Percentiles rank a stretch among this genome's conserved stretches.
phyloP scores from a whole-genome alignment of 495 filamentous ascomycete species.

The Hypoxylon intermedium region DNA sequence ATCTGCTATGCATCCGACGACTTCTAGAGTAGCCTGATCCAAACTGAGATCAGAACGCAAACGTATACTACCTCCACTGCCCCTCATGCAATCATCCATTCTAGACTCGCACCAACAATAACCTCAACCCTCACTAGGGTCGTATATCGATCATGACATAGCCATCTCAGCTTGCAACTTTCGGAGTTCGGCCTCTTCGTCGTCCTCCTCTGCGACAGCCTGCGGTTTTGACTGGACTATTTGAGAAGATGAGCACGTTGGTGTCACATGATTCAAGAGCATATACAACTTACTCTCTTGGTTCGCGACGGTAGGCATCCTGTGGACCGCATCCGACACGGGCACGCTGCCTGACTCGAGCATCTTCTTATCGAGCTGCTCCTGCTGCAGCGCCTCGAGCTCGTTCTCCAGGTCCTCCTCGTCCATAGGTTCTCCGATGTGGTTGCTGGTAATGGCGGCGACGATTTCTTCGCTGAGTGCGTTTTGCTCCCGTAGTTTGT shows the following conservation, averaged over 20 bases:
- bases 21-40: conserved; percentile 16
- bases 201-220: conserved; percentile 77
- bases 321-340: conserved; percentile 71
- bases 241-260: conserved; percentile 37
- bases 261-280: background rate
- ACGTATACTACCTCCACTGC: conserved; percentile 7
- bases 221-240: conserved; percentile 66
- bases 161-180: conserved; percentile 98
- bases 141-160: too few relatives aligned
- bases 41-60: conserved; percentile 3
- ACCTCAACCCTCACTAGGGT: background rate
- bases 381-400: conserved; percentile 79
- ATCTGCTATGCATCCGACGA: conserved; percentile 24
- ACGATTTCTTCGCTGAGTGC: conserved; percentile 91
- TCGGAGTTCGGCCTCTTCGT: conserved; percentile 93
- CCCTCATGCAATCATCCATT: conserved; percentile 11
- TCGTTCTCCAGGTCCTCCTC: conserved; percentile 84
- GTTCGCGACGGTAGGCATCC: conserved; percentile 74
- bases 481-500: conserved; percentile 90
- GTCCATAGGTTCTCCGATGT: conserved; percentile 76
- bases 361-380: conserved; percentile 92
- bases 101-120: too few relatives aligned
- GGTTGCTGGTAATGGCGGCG: conserved; percentile 75
- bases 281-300: conserved; percentile 71
- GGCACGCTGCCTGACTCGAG: conserved; percentile 78